Conservation (phyloP, 805 yeast genomes). For the Yarrowia osloensis region DNA sequence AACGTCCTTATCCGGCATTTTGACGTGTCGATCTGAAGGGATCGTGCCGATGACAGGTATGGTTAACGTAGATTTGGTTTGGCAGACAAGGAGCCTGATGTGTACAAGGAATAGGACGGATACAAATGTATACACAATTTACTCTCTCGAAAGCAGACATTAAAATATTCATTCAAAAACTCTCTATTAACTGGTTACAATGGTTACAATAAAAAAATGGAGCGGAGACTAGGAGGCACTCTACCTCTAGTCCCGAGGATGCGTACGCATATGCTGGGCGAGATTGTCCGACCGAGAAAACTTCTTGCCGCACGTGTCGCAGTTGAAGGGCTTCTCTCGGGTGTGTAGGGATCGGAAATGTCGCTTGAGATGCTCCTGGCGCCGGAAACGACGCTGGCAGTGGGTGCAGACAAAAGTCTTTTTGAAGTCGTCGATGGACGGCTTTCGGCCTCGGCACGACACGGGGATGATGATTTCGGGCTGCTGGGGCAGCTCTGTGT, state of each 20-base stretch:
- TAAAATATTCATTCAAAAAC: slow-evolving; percentile 21
- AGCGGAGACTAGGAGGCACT: slow-evolving; percentile 15
- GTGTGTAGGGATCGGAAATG: slow-evolving; percentile 72
- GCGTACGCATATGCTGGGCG: slow-evolving; percentile 42
- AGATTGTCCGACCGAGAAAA: slow-evolving; percentile 44
- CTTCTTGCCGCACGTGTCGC: slow-evolving; percentile 41
- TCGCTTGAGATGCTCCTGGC: slow-evolving; percentile 77
- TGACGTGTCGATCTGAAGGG: slow-evolving; percentile 19
- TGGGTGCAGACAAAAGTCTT: slow-evolving; percentile 65
- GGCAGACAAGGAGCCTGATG: neutral
- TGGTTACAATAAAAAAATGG: slow-evolving; percentile 22
- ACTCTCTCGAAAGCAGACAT: neutral
- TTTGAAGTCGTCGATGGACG: slow-evolving; percentile 52
- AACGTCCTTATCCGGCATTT: slow-evolving; percentile 10
- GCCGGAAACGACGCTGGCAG: slow-evolving; percentile 65
- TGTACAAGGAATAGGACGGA: neutral
- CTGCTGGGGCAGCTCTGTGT: slow-evolving; percentile 8
- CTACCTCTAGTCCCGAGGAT: slow-evolving; percentile 31
- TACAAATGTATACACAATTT: too few relatives aligned
- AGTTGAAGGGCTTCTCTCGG: slow-evolving; percentile 57
- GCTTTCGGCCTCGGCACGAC: slow-evolving; percentile 58
- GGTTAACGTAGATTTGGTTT: slow-evolving; percentile 14
- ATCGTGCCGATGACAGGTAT: slow-evolving; percentile 14
- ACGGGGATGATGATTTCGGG: slow-evolving; percentile 30
- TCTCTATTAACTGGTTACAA: slow-evolving; percentile 27